Base-by-base conservation (phyloP, 768 basidiomycete genomes). In the Xerocomus brunneocitrinus region DNA sequence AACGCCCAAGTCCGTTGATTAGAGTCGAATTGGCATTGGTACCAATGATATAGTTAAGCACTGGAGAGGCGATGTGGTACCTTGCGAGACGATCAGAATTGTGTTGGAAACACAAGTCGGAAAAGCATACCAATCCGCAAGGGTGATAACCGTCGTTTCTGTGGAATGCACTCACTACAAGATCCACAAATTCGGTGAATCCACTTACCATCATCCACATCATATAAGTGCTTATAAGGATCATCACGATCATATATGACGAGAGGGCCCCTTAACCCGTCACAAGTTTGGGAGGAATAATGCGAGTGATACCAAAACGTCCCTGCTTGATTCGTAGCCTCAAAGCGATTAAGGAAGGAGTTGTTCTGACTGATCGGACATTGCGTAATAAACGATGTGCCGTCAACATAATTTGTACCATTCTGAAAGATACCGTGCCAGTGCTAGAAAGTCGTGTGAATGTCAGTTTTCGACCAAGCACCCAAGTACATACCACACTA, bases 401-500 rank as follows among this genome's bases (percentile, higher is more conserved):
- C 80, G 53, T 82, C 81, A 0, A 64, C 74, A 60, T 68, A 74
- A 55, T 72, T 76, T 25, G 75, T 72, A 2, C 65, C 62, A 3
- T 71, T 63, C 56, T 82, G 80, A 54, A 72, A 71, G 32, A 82
- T 53, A 10, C 81, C 79, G 55, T 82, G 81, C 80, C 79, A 82
- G 58, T 82, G 80, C 81, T 82, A 10, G 28, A 19, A 43, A 49
- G 9, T 31, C 6, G 19, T 24, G 28, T 58, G 30, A 58, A 30
- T 13, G 6, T 24, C n/a, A 10, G 2, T 5, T 24, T 16, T 36
- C 12, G 16, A 41, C 27, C 7, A 4, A 32, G 19, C 4, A 32
- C 12, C 6, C 35, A 5, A 14, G 35, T n/a, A 57, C 64, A 32
- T 49, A 66, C 64, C 47, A 84, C 77, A 46, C 75, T 79, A 4